Evolutionary conservation across 208 protist species (phyloP).

Genomic region (Crithidia brevicula): DNA sequence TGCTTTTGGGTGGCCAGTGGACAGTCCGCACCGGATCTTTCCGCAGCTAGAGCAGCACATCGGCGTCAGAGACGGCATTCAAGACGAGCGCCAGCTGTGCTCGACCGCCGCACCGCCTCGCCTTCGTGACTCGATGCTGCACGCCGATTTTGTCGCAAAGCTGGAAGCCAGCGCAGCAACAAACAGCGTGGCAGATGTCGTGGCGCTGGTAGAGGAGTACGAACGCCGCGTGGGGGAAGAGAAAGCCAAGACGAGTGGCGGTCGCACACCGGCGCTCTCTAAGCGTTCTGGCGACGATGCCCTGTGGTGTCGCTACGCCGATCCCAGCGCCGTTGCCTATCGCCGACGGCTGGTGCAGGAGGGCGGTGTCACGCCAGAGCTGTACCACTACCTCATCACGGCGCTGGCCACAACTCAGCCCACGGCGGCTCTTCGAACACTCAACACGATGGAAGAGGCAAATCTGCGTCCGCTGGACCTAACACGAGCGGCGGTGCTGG

Average conservation of each 20-base stretch:
- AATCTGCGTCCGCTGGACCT: conserved; percentile 76
- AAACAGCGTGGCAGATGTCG: conserved; percentile 35
- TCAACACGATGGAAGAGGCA: conserved; percentile 63
- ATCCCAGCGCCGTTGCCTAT: conserved; percentile 61
- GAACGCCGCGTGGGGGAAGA: conserved; percentile 48
- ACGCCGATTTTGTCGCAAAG: conserved; percentile 45
- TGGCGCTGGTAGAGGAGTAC: conserved; percentile 68
- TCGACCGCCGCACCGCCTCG: conserved; percentile 24
- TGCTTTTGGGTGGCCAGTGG: conserved; percentile 46
- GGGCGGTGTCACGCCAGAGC: conserved; percentile 70
- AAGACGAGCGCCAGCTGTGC: background rate
- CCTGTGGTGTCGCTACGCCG: conserved; percentile 62
- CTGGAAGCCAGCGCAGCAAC: conserved; percentile 57
- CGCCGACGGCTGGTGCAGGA: conserved; percentile 51
- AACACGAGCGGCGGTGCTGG: conserved; percentile 68
- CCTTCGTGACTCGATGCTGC: conserved; percentile 79
- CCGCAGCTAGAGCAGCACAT: conserved; percentile 64
- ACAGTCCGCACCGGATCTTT: conserved; percentile 63
- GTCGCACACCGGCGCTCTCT: conserved; percentile 5
- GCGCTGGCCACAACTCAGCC: conserved; percentile 63
- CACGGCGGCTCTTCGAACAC: conserved; percentile 72
- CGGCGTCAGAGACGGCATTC: background rate
- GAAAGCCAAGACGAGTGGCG: conserved; percentile 27
- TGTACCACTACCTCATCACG: conserved; percentile 90
- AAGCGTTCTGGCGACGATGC: conserved; percentile 33